Evolutionary conservation across 2,329 filamentous ascomycete species (phyloP).

Genomic region (Penicillium sp.): DNA sequence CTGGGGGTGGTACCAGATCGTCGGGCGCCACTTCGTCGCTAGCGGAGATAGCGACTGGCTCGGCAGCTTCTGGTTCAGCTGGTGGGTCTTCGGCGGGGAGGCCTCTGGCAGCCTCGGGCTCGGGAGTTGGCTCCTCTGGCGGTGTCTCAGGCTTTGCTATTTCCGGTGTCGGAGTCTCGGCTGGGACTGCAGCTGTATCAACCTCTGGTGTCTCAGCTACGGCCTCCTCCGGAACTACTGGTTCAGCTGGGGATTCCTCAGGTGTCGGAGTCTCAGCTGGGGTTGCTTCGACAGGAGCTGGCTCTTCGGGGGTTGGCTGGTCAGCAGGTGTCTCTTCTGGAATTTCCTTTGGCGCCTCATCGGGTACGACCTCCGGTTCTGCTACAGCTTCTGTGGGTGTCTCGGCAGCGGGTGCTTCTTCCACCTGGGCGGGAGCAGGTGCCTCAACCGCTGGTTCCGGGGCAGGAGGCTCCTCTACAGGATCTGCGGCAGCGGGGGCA

Average conservation of each 20-base stretch:
- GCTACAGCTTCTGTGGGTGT: conserved; percentile 1
- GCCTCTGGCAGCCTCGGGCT: conserved; percentile 4
- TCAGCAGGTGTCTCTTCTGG: conserved; percentile 4
- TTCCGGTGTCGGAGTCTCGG: background rate
- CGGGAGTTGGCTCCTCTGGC: conserved; percentile 1
- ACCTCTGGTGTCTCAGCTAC: conserved; percentile 1
- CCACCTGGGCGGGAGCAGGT: conserved; percentile 8
- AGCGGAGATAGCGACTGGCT: conserved; percentile 5
- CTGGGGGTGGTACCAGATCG: conserved; percentile 1
- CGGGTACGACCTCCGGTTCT: conserved; percentile 1
- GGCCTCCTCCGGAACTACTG: conserved; percentile 9
- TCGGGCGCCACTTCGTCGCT: conserved; percentile 11
- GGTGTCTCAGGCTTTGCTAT: conserved; percentile 4
- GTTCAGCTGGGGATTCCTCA: conserved; percentile 7
- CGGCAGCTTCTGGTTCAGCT: conserved; percentile 9
- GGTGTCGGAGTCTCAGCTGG: conserved; percentile 5
- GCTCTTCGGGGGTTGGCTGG: conserved; percentile 3
- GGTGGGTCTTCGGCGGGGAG: conserved; percentile 5
- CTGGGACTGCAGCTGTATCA: conserved; percentile 7
- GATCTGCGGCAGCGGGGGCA: conserved; percentile 5
- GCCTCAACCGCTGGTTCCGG: conserved; percentile 1
- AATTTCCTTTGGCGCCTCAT: conserved; percentile 6
- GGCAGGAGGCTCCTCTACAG: conserved; percentile 15
- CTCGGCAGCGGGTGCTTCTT: conserved; percentile 9
- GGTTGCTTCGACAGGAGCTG: conserved; percentile 6